phyloP scores from a whole-genome alignment of 2,329 filamentous ascomycete species.

The Graphiopsis chlorocephala region DNA sequence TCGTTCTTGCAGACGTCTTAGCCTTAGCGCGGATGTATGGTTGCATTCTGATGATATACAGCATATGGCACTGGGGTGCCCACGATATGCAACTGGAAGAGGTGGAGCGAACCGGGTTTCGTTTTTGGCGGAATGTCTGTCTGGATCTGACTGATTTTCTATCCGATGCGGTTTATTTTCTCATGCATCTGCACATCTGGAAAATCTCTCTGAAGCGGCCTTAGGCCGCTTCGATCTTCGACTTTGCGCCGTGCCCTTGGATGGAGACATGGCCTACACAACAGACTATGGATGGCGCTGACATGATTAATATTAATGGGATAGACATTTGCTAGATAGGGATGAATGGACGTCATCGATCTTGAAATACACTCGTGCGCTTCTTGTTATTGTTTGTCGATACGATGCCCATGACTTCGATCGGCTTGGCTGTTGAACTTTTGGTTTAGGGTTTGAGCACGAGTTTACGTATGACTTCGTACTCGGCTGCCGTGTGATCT shows the following conservation, averaged over 20 bases:
- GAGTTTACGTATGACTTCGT: not conserved
- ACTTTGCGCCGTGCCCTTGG: not conserved
- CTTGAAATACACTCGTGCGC: not conserved
- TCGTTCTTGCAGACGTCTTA: slow-evolving; percentile 5
- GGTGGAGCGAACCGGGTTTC: not conserved
- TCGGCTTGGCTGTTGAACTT: not conserved
- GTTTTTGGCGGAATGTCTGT: not conserved
- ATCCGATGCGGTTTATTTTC: not conserved
- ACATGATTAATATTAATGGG: not conserved
- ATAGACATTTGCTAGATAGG: not conserved
- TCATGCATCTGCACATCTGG: not conserved
- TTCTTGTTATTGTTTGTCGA: not conserved
- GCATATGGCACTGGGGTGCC: not conserved
- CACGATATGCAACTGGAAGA: not conserved
- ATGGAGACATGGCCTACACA: not conserved
- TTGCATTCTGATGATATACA: slow-evolving; percentile 7
- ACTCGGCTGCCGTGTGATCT: not conserved
- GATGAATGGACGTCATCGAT: not conserved
- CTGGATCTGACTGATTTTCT: not conserved
- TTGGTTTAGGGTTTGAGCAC: not conserved
- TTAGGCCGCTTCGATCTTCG: too few relatives aligned
- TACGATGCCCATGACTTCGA: not conserved
- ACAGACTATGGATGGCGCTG: not conserved
- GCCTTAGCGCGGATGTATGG: slow-evolving; percentile 14
- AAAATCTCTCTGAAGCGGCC: not conserved